phyloP scores from a whole-genome alignment of 768 basidiomycete genomes.

The Mycena indigotica region DNA sequence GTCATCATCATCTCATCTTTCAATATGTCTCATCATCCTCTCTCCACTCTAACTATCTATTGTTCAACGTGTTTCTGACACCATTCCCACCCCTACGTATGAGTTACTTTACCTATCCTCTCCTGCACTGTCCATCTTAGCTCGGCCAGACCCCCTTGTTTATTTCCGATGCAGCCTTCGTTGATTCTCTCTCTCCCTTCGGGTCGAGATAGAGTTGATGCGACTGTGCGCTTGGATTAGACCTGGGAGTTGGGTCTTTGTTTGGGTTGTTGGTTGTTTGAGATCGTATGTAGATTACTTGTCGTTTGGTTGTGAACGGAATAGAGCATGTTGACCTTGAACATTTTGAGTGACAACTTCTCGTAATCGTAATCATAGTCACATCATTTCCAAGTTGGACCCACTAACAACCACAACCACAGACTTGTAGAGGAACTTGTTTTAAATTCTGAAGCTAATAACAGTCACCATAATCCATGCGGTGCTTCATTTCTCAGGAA shows the following conservation, averaged over 20 bases:
- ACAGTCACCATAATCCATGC: too few species aligned
- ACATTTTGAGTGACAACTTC: too few species aligned
- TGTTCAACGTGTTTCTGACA: slow-evolving; percentile 3
- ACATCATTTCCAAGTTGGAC: too few species aligned
- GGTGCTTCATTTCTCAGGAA: too few species aligned
- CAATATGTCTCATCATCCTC: slow-evolving; percentile 19
- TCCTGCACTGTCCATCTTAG: neutral
- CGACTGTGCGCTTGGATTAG: slow-evolving; percentile 20
- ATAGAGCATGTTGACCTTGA: too few species aligned
- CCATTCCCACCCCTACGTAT: slow-evolving; percentile 2
- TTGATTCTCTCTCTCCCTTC: slow-evolving; percentile 11
- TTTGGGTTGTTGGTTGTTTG: neutral
- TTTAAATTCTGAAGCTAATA: too few species aligned
- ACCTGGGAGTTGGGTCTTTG: neutral
- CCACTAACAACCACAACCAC: too few species aligned
- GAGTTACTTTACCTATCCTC: slow-evolving; percentile 12
- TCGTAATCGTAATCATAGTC: too few species aligned
- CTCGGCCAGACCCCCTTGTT: neutral
- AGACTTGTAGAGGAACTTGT: too few species aligned
- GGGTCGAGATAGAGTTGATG: slow-evolving; percentile 16
- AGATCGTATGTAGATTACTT: neutral
- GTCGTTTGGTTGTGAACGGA: too few species aligned
- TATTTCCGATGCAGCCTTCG: slow-evolving; percentile 21
- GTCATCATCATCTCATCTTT: slow-evolving; percentile 18
- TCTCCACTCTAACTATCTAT: slow-evolving; percentile 24